phyloP scores from a whole-genome alignment of 805 yeast genomes.

The Jamesozyma jinghongensis region DNA sequence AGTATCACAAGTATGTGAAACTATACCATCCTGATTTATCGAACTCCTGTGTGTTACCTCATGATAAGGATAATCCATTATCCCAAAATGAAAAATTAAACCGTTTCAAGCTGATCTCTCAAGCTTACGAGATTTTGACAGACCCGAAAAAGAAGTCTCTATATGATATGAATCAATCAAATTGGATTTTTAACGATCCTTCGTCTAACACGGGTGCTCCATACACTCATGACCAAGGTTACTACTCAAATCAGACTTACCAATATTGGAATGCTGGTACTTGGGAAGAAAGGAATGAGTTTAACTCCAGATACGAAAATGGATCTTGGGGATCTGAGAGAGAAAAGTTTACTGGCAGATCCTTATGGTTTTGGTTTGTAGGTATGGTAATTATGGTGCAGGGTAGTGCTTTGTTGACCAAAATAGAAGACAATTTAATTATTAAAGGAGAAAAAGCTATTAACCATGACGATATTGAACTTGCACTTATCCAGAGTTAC shows the following conservation, averaged over 20 bases:
- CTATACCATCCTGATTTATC: conserved; percentile 60
- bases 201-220: conserved; percentile 4
- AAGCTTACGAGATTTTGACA: conserved; percentile 50
- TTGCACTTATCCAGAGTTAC: conserved; percentile 35
- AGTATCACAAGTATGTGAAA: conserved; percentile 48
- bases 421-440: conserved; percentile 30
- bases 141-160: conserved; percentile 35
- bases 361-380: conserved; percentile 23
- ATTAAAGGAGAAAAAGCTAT: conserved; percentile 17
- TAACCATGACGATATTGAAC: conserved; percentile 35
- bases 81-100: conserved; percentile 24
- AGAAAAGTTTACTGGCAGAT: neutral
- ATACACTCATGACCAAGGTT: conserved; percentile 15
- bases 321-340: neutral
- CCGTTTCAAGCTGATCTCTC: conserved; percentile 46
- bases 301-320: conserved; percentile 7
- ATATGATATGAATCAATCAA: conserved; percentile 40
- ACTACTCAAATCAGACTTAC: conserved; percentile 25
- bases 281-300: conserved; percentile 51
- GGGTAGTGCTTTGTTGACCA: conserved; percentile 33
- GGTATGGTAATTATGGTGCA: conserved; percentile 35
- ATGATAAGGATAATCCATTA: conserved; percentile 3
- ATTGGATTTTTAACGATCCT: conserved; percentile 31
- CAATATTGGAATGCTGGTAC: conserved; percentile 54
- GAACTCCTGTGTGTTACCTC: conserved; percentile 6